Conservation (phyloP, 2,329 filamentous ascomycete genomes). For the Penicillium corylophilum region DNA sequence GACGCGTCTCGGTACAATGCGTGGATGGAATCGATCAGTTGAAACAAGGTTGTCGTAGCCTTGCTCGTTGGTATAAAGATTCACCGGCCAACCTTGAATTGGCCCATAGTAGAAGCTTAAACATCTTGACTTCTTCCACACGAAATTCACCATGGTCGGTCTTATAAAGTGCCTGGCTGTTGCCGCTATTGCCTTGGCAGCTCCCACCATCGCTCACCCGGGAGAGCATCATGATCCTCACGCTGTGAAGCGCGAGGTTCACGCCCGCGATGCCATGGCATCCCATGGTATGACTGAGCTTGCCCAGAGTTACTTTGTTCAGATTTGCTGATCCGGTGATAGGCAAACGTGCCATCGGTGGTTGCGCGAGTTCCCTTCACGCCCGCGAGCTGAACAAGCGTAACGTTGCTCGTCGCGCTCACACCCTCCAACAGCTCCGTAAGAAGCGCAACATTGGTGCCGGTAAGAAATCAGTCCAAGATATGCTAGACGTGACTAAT, state of each 20-base stretch:
- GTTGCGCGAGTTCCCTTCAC: conserved; percentile 22
- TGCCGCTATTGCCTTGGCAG: conserved; percentile 27
- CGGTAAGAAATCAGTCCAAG: conserved; percentile 12
- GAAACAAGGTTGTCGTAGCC: too few relatives aligned
- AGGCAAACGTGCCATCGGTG: conserved; percentile 25
- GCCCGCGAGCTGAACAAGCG: conserved; percentile 28
- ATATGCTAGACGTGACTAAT: too few relatives aligned
- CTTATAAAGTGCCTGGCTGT: conserved; percentile 32
- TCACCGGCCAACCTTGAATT: too few relatives aligned
- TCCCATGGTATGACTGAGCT: too few relatives aligned
- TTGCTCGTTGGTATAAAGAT: too few relatives aligned
- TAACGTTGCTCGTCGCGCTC: conserved; percentile 29
- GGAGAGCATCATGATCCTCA: conserved; percentile 33
- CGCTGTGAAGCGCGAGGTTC: conserved; percentile 29
- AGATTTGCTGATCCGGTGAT: too few relatives aligned
- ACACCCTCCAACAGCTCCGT: conserved; percentile 27
- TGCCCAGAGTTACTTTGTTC: too few relatives aligned
- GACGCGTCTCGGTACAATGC: too few relatives aligned
- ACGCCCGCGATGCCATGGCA: conserved; percentile 28
- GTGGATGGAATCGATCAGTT: too few relatives aligned
- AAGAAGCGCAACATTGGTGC: conserved; percentile 27
- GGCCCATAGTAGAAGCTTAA: too few relatives aligned
- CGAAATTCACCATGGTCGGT: conserved; percentile 21
- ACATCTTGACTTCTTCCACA: too few relatives aligned
- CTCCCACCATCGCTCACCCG: conserved; percentile 30